Evolutionary conservation across 257 asterid genomes (phyloP), one percentile per base, ranked within the genome.

Genomic region (Nicotiana benthamiana): DNA sequence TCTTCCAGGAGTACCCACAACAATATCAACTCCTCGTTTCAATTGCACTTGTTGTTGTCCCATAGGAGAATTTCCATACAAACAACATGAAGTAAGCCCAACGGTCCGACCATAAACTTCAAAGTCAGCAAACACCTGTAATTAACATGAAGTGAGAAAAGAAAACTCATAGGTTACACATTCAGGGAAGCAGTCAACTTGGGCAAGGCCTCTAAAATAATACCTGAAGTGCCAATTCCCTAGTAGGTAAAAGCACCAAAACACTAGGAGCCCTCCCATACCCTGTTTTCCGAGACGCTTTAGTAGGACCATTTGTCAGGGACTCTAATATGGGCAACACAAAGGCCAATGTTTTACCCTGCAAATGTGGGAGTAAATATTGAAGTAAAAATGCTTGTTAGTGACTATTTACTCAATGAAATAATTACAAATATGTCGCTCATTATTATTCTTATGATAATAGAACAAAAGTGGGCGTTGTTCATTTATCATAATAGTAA

Each of bases 311-410:
- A 86, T 88, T 93, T 54, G 91, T 90, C 83, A 96, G 76, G 16
- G 99, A 90, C 83, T 94, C 99, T 89, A 96, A 77, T 70, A 96
- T 91, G 18, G 98, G 99, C 51, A 96, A 86, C 87, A 96, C 96
- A 85, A 93, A 95, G 30, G 99, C 98, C 90, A 96, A 85, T 2
- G 99, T 93, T 86, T 96, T 96, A 2, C 99, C 99, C 98, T 93
- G 87, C 67, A 57, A 27, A 40, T 34, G 40, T 48, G 53, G 66
- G 27, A 36, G 24, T 6, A 51, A 12, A 34, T 34, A 60, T 34
- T 59, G 36, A 65, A 79, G 48, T 40, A 36, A 60, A 7, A 61
- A 61, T 30, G 18, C 26, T 46, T 51, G 81, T 43, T 79, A 12
- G 46, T 4, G 40, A 70, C 6, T 20, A 43, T 22, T 20, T 40